phyloP scores from a whole-genome alignment of 2,329 filamentous ascomycete species.

The Blastomyces parvus region DNA sequence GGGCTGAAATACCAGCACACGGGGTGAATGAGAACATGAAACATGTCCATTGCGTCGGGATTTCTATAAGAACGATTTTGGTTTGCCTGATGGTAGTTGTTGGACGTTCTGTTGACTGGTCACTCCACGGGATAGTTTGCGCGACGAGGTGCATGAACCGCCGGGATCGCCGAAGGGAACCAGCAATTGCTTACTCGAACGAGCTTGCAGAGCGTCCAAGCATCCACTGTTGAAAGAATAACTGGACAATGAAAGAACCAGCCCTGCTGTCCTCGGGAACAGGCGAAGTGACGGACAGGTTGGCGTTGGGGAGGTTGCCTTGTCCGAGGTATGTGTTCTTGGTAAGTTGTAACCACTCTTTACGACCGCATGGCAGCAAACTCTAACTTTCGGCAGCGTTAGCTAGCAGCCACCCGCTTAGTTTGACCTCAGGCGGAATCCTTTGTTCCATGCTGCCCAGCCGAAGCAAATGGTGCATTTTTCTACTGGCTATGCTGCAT shows the following conservation, averaged over 20 bases:
- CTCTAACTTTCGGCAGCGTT: constrained; percentile 1
- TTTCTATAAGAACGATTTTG: background rate
- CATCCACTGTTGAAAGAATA: background rate
- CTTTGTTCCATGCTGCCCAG: background rate
- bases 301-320: background rate
- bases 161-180: background rate
- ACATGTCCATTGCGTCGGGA: background rate
- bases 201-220: background rate
- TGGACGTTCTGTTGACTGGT: background rate
- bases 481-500: background rate
- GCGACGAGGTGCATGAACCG: background rate
- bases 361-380: background rate
- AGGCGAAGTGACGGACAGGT: background rate
- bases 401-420: background rate
- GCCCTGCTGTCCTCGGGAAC: background rate
- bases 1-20: background rate
- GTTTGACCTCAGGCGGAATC: background rate
- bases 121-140: background rate
- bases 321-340: background rate
- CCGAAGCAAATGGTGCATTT: background rate
- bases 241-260: background rate
- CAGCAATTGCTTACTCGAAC: background rate
- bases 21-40: background rate
- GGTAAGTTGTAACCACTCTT: background rate
- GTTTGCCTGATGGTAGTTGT: background rate